Conservation (phyloP, 192 early-diverging fungal species). For the Umbelopsis sp. region DNA sequence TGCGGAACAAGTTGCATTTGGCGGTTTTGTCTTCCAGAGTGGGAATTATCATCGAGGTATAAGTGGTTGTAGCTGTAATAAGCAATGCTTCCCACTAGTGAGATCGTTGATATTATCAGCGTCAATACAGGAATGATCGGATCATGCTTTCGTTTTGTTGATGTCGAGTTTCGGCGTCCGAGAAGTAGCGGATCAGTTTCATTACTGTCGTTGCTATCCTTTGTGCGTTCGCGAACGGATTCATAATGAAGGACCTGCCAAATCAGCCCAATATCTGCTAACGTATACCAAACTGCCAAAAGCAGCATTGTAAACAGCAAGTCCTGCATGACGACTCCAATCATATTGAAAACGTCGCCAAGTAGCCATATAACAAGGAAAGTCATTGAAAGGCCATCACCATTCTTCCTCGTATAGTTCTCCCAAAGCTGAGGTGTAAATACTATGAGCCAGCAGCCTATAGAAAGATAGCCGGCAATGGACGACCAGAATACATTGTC, state of each 20-base stretch:
- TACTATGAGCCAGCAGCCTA: constrained; percentile 80
- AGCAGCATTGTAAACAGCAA: constrained; percentile 75
- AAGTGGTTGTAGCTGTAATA: not conserved
- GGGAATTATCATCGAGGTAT: not conserved
- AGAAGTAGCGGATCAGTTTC: constrained; percentile 37
- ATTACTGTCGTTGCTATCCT: constrained; percentile 26
- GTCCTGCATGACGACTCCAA: constrained; percentile 72
- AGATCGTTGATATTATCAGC: not conserved
- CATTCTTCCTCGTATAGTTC: constrained; percentile 78
- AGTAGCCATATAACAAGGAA: constrained; percentile 79
- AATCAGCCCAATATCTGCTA: constrained; percentile 70
- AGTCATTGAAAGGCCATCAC: constrained; percentile 70
- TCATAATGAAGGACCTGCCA: constrained; percentile 68
- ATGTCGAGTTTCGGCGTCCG: not conserved
- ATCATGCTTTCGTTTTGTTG: not conserved
- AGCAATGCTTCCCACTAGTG: not conserved
- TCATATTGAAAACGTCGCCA: constrained; percentile 76
- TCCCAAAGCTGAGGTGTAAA: constrained; percentile 81
- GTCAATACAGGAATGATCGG: constrained; percentile 1
- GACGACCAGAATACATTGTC: constrained; percentile 43
- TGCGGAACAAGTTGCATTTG: constrained; percentile 52
- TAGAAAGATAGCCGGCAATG: constrained; percentile 66
- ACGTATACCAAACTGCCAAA: constrained; percentile 71
- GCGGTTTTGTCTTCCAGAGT: not conserved
- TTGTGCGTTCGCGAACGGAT: constrained; percentile 35